Evolutionary conservation across 192 early-diverging fungal species (phyloP), one percentile per base, ranked within the genome.

Genomic region (Backusella mclennaniae): DNA sequence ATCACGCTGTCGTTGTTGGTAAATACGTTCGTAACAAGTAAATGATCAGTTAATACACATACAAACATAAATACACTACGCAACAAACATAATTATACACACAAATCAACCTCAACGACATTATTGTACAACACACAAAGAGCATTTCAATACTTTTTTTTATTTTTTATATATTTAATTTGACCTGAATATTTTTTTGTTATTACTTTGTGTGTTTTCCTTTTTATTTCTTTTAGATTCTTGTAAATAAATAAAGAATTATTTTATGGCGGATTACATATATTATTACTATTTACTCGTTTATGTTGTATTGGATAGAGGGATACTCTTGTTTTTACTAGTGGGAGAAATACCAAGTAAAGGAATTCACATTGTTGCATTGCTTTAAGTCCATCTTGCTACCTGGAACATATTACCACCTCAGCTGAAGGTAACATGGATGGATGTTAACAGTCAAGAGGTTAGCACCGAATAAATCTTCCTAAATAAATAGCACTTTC

Each of bases 1-100:
- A 99, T 85, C 98, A 99, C 92, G 97, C 97, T 75, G 85, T 99
- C 35, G 97, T 99, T 42, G 91, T 97, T 66, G 98, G 96, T 52
- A 93, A 92, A 78, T 97, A 97, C 80, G 82, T 88, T 53, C 81
- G 87, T 53, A 69, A 86, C 77, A 86, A 89, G 82, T 87, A 89
- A 84, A 59, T 59, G n/a, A 63, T 63, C 56, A 14, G 56, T 63
- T 63, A 63, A 14, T 29, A 63, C 56, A 63, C 56, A 21, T 19
- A 56, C 21, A 56, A 56, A 44, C 19, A 23, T 21, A 56, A 56
- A 56, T 56, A 56, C 53, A 56, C 42, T 44, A 44, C 42, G 42
- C 42, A 44, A 44, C 42, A 44, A 44, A 44, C 42, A 44, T 44
- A 44, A 44, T 44, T 56, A 56, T 26, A 56, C 52, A 56, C 52